Conservation (phyloP, 1,139 yeast species). For the Suhomyces yuchorum region DNA sequence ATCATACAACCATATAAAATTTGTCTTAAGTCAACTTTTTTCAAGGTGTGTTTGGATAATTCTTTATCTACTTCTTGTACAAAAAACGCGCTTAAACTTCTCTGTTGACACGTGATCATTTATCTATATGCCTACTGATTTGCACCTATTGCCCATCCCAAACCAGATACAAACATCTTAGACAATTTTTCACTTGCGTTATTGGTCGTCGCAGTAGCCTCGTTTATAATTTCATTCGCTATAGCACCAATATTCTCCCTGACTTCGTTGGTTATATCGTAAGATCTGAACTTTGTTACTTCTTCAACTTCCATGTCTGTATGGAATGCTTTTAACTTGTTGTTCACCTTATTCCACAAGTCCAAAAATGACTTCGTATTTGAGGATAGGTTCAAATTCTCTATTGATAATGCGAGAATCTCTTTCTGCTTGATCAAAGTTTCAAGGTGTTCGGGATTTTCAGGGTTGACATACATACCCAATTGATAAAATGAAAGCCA, state of each 20-base stretch:
- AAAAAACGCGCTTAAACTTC: neutral
- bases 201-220: conserved; percentile 36
- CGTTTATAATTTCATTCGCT: conserved; percentile 36
- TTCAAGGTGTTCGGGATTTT: conserved; percentile 22
- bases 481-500: conserved; percentile 70
- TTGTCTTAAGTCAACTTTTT: neutral
- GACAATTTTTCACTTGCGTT: conserved; percentile 54
- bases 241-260: conserved; percentile 20
- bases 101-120: neutral
- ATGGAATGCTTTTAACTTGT: conserved; percentile 26
- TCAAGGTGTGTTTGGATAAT: neutral
- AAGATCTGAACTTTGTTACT: conserved; percentile 4
- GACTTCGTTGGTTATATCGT: conserved; percentile 6
- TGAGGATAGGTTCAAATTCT: conserved; percentile 24
- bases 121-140: conserved; percentile 16
- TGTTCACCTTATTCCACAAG: conserved; percentile 41
- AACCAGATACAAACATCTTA: conserved; percentile 55
- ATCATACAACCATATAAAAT: conserved; percentile 9
- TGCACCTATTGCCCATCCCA: conserved; percentile 73
- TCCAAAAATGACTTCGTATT: conserved; percentile 35
- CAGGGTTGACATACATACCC: conserved; percentile 54
- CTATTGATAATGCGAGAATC: conserved; percentile 48
- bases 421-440: conserved; percentile 47
- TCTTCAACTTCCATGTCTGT: conserved; percentile 8
- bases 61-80: neutral